A percentile compares a stretch with the other conserved stretches of the same genome.
Evolutionary conservation across 257 asterid species (phyloP).

Genomic region (Parsonsia alboflavescens): DNA sequence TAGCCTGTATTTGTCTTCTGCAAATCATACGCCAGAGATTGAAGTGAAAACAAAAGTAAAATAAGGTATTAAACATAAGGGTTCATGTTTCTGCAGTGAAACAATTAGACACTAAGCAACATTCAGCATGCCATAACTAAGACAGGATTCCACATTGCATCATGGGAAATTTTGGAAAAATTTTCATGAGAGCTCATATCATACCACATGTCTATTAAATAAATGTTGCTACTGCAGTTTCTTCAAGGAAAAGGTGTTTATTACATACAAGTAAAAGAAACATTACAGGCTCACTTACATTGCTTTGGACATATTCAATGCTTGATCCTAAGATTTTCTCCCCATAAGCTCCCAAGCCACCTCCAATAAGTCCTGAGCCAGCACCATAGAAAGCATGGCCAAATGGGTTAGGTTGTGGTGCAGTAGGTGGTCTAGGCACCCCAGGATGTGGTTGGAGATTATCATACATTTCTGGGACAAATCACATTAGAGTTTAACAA

Average conservation of each 20-base stretch:
- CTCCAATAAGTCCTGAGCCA: slow-evolving; percentile 33
- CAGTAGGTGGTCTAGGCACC: slow-evolving; percentile 22
- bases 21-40: neutral
- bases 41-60: neutral
- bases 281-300: slow-evolving; percentile 20
- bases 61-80: neutral
- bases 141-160: neutral
- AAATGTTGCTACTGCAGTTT: neutral
- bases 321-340: slow-evolving; percentile 32
- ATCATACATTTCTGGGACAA: slow-evolving; percentile 32
- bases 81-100: neutral
- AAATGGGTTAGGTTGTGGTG: slow-evolving; percentile 30
- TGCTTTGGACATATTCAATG: slow-evolving; percentile 38
- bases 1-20: neutral
- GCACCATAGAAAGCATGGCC: slow-evolving; percentile 33
- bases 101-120: neutral
- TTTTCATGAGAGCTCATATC: neutral
- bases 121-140: neutral
- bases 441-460: slow-evolving; percentile 28
- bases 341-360: slow-evolving; percentile 39
- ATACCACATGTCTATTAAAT: neutral
- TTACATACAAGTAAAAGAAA: neutral
- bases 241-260: neutral
- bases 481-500: neutral
- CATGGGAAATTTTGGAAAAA: neutral